These are phyloP conservation scores for Cladosporium sp. DNA, from an alignment of 2,329 filamentous ascomycete species.

Conservation along the genomic window DNA sequence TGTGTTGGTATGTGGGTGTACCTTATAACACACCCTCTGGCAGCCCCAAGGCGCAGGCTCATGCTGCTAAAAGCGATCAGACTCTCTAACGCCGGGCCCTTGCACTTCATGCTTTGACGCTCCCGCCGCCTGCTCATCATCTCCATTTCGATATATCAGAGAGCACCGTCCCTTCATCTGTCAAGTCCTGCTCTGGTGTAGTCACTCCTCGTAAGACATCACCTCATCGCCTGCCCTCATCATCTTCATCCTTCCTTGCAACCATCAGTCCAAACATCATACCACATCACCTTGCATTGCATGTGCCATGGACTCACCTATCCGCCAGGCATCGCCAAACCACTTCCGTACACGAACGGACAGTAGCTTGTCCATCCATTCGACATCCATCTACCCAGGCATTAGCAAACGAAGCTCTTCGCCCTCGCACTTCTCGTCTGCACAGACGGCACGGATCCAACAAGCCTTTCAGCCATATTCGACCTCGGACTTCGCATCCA, in stretches of 20 bases:
- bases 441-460: conserved; percentile 10
- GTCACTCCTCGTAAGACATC: conserved; percentile 13
- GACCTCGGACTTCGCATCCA: conserved; percentile 8
- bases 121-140: not conserved
- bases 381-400: conserved; percentile 7
- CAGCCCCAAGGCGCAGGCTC: conserved; percentile 11
- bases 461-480: conserved; percentile 6
- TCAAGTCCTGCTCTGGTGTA: conserved; percentile 6
- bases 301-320: conserved; percentile 13
- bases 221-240: not conserved
- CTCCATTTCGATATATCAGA: conserved; percentile 10
- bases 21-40: conserved; percentile 13
- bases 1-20: conserved; percentile 14
- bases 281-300: not conserved
- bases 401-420: conserved; percentile 12
- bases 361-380: conserved; percentile 12
- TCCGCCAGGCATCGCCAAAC: conserved; percentile 9
- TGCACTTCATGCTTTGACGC: conserved; percentile 12
- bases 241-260: not conserved
- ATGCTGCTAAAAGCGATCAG: conserved; percentile 12
- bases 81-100: conserved; percentile 11
- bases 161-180: conserved; percentile 3
- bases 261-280: not conserved
- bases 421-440: conserved; percentile 11
- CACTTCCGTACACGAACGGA: conserved; percentile 12